Evolutionary conservation across 352 stramenopile genomes (phyloP).

Genomic region (Phytophthora sp.): DNA sequence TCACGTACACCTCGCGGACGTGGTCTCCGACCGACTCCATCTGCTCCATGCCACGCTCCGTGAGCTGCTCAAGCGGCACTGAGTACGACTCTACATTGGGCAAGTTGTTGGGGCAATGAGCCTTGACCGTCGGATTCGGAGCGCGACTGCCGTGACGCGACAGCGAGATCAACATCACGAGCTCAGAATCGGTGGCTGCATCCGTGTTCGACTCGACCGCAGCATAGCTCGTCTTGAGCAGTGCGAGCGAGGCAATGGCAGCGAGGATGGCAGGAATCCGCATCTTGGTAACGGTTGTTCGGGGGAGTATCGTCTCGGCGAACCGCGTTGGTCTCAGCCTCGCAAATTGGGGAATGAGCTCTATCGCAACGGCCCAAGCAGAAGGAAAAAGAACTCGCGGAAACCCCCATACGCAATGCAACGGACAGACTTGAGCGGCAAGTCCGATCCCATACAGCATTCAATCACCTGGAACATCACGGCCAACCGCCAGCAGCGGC

Average conservation of each 20-base stretch:
- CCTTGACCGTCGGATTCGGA: conserved; percentile 67
- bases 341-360: conserved; percentile 29
- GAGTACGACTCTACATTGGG: conserved; percentile 62
- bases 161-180: conserved; percentile 72
- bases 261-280: conserved; percentile 33
- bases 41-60: conserved; percentile 74
- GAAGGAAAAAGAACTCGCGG: conserved; percentile 23
- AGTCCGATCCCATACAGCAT: background rate
- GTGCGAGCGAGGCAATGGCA: conserved; percentile 19
- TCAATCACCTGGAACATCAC: background rate
- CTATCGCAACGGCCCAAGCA: background rate
- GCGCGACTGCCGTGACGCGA: conserved; percentile 78
- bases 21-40: conserved; percentile 65
- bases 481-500: too few relatives aligned
- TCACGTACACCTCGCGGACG: conserved; percentile 77
- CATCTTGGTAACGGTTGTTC: conserved; percentile 28
- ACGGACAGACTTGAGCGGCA: conserved; percentile 16
- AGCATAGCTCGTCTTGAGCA: conserved; percentile 16
- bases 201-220: background rate
- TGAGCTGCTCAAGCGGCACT: conserved; percentile 77
- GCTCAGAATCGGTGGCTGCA: conserved; percentile 42
- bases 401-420: conserved; percentile 23
- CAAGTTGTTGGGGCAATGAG: conserved; percentile 70
- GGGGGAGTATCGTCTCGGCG: background rate
- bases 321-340: conserved; percentile 6